Base-by-base conservation (phyloP, 371 early-diverging fungal species). In the Mucor sp. region DNA sequence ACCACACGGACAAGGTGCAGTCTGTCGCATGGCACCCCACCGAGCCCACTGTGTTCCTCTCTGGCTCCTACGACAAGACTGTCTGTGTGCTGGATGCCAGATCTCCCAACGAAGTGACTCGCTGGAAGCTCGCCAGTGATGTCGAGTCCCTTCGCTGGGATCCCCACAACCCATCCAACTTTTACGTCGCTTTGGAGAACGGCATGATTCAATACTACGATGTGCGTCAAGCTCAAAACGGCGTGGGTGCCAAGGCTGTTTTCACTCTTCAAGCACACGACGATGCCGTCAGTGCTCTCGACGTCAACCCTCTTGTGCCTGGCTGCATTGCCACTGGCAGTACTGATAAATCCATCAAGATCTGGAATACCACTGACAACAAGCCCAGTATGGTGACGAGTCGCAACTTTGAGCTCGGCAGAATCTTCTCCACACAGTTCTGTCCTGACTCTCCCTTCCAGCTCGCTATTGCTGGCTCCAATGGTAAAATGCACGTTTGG, bases 201-300 rank as follows among this genome's bases (percentile, higher is more conserved):
- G 98, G 98, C 30, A 72, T 90, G 59, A 93, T 99, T 21, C 85
- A 89, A 64, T 93, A 90, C 84, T 95, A 86, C 75, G 98, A 99
- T 85, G 87, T 88, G n/a, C 91, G 93, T 63, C 79, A 79, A 27
- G 72, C 75, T 6, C 55, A 74, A n/a, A 62, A 75, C 35, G 74
- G 76, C 47, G 66, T 67, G 6, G 82, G 78, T 61, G 72, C 68
- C 11, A 79, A 83, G 48, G 87, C 96, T 6, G 44, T 97, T 11
- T 98, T 89, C 78, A 94, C 93, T 5, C 82, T 99, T 48, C 94
- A 93, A 68, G 98, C 98, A 2, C 98, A 98, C 70, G 95, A 95
- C 70, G 89, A 88, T 66, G 90, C 97, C 11, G 94, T 94, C 4
- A 90, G 93, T 21, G 89, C 94, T 1, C 75, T 97, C 69, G 97